phyloP scores from a whole-genome alignment of 768 basidiomycete genomes.

The Lactarius hengduanensis region DNA sequence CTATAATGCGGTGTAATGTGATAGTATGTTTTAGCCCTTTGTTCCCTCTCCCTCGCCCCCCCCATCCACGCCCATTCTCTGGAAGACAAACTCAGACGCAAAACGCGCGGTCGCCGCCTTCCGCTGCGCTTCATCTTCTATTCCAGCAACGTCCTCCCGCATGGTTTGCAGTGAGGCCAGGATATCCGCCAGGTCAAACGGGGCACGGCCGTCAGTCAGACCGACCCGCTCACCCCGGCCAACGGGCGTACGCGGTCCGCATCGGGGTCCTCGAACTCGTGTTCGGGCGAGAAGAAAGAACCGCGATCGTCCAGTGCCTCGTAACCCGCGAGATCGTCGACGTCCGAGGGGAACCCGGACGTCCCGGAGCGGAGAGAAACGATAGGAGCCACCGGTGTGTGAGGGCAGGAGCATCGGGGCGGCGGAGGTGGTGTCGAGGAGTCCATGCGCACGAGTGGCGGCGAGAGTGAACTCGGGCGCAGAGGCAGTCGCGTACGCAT shows the following conservation, averaged over 20 bases:
- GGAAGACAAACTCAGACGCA: conserved; percentile 28
- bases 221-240: not conserved
- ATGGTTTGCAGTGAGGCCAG: conserved; percentile 19
- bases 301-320: conserved; percentile 27
- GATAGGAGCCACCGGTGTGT: conserved; percentile 42
- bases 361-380: conserved; percentile 51
- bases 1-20: not conserved
- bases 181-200: conserved; percentile 26
- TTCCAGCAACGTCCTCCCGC: conserved; percentile 25
- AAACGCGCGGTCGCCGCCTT: conserved; percentile 24
- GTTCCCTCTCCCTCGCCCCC: conserved; percentile 11
- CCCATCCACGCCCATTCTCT: conserved; percentile 21
- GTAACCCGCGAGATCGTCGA: conserved; percentile 18
- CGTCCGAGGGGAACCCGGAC: conserved; percentile 56
- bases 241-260: not conserved
- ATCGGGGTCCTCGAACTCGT: not conserved
- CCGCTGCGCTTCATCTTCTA: conserved; percentile 25
- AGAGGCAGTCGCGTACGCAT: not conserved
- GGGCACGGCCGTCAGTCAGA: conserved; percentile 1
- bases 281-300: conserved; percentile 14
- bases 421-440: conserved; percentile 25
- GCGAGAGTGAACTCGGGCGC: conserved; percentile 7
- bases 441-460: not conserved
- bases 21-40: not conserved
- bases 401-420: conserved; percentile 30